Evolutionary conservation across 441 rosid species (phyloP).

Genomic region (Daphne laureola): DNA sequence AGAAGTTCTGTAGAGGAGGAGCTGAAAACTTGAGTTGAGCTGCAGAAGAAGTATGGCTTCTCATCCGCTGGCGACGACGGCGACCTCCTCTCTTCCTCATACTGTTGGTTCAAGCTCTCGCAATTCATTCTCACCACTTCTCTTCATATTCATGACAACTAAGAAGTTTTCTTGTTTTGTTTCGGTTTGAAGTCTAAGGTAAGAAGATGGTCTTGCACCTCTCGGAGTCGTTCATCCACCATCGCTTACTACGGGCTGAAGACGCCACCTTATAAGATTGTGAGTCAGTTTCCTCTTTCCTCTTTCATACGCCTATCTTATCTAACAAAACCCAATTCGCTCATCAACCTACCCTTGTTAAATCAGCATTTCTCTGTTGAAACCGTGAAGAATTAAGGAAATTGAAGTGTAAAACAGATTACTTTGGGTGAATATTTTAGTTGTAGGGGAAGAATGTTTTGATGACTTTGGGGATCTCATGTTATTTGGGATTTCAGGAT

Average conservation of each 20-base stretch:
- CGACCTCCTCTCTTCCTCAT: conserved; percentile 9
- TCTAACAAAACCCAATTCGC: no score
- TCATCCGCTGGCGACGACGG: conserved; percentile 19
- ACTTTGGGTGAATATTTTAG: no score
- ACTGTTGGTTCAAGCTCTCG: conserved; percentile 15
- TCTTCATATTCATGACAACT: neutral
- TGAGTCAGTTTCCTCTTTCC: conserved; percentile 21
- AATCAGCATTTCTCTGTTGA: no score
- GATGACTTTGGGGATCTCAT: no score
- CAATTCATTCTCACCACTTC: conserved; percentile 1
- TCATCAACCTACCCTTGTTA: no score
- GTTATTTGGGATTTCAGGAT: conserved; percentile 34
- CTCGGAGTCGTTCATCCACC: conserved; percentile 30
- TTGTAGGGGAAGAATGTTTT: no score
- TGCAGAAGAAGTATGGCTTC: conserved; percentile 14
- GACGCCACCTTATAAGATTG: conserved; percentile 79
- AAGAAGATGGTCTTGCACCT: conserved; percentile 19
- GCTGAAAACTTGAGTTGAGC: conserved; percentile 1
- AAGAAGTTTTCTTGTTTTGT: conserved; percentile 1
- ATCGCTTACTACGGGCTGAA: conserved; percentile 68
- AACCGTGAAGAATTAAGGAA: no score
- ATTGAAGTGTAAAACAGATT: no score
- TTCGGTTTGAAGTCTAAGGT: conserved; percentile 23
- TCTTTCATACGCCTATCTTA: neutral
- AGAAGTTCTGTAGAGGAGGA: no score